Percentiles rank a stretch among this genome's conserved stretches.
Conservation (phyloP, 805 yeast species). For the Isabelozyma rhagii region DNA sequence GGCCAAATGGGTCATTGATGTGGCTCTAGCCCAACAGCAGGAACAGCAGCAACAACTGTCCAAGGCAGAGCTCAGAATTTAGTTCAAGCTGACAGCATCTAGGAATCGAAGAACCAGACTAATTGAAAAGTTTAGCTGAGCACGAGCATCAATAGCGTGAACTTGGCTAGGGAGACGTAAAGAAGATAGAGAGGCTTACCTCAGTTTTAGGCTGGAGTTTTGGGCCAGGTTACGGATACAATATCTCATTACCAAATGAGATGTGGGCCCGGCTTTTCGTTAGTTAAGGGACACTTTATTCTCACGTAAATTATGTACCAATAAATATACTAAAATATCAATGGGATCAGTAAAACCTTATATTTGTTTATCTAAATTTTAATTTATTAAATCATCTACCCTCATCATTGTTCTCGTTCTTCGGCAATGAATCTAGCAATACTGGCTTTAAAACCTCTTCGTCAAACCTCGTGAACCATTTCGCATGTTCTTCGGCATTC, state of each 20-base stretch:
- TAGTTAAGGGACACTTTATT: too few species aligned
- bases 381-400: background rate
- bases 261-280: too few species aligned
- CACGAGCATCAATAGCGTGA: too few species aligned
- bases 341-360: too few species aligned
- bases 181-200: too few species aligned
- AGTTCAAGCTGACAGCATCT: background rate
- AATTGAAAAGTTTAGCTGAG: too few species aligned
- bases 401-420: constrained; percentile 8
- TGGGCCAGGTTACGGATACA: too few species aligned
- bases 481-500: constrained; percentile 69
- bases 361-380: too few species aligned
- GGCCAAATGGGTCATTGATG: constrained; percentile 72
- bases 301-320: background rate
- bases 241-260: too few species aligned
- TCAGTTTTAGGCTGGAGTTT: too few species aligned
- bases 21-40: constrained; percentile 48
- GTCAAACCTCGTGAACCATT: constrained; percentile 92
- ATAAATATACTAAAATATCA: background rate
- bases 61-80: background rate
- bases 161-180: too few species aligned
- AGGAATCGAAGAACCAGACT: too few species aligned
- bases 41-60: constrained; percentile 3
- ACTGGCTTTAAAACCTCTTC: constrained; percentile 93
- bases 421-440: constrained; percentile 60